phyloP scores from a whole-genome alignment of 2,329 filamentous ascomycete genomes.

The Daldinia sp. region DNA sequence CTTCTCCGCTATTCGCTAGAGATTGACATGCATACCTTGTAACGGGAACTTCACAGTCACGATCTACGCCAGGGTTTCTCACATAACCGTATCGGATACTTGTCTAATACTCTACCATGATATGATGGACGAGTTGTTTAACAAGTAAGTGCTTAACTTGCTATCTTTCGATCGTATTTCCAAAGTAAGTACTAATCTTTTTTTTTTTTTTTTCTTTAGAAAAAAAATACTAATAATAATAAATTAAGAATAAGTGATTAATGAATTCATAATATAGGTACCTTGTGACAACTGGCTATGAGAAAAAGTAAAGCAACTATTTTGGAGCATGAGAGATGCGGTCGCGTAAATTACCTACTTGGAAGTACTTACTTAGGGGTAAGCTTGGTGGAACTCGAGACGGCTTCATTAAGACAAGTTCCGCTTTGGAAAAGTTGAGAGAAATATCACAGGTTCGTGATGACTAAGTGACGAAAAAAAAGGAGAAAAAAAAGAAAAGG shows the following conservation, averaged over 20 bases:
- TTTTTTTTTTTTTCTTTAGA: no score
- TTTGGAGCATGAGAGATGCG: constrained; percentile 18
- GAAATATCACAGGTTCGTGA: background rate
- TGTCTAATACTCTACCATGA: constrained; percentile 5
- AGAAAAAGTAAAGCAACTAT: constrained; percentile 7
- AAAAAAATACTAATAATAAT: no score
- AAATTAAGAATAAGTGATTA: background rate
- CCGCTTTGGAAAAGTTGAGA: background rate
- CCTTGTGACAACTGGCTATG: background rate
- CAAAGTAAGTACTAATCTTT: background rate
- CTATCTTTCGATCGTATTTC: background rate
- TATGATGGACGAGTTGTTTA: constrained; percentile 6
- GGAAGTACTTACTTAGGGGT: background rate
- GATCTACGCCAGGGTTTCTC: constrained; percentile 9
- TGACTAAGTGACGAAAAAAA: constrained; percentile 27
- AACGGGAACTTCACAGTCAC: constrained; percentile 15
- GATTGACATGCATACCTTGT: constrained; percentile 19
- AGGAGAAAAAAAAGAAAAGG: background rate
- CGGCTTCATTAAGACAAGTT: constrained; percentile 12
- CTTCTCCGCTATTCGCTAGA: constrained; percentile 5
- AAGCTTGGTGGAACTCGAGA: constrained; percentile 24
- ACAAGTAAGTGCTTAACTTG: background rate
- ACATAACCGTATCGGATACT: constrained; percentile 7
- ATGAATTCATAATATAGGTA: background rate
- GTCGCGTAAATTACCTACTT: constrained; percentile 11